Evolutionary conservation across 768 basidiomycete genomes (phyloP), one percentile per base, ranked within the genome.

Genomic region (Lactarius deliciosus): DNA sequence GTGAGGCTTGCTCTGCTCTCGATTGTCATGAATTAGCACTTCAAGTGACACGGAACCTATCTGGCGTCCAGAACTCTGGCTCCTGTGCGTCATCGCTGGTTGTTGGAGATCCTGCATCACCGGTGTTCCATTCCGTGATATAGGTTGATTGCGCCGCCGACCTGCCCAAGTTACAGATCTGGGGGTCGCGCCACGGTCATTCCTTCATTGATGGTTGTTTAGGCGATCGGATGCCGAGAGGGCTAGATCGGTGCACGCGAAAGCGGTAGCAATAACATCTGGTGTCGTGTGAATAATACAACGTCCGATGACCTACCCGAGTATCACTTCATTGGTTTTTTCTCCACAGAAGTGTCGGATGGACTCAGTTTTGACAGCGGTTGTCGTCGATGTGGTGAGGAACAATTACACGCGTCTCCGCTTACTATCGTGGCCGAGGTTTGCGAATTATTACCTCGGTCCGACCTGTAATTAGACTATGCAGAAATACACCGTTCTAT

Each of bases 401-500:
- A 25, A 5, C 50, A 13, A 22, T 5, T 18, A 50, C 47, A 50
- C 47, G 47, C 47, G 50, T 53, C 50, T 25, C 25, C 47, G 47
- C n/a, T 47, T 32, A 32, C 32, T 47, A 18, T 13, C 9, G 22
- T 22, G 50, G 5, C 50, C 25, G 10, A 11, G 50, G 25, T 53
- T 53, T 53, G 25, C 25, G 20, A 13, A 32, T 30, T 30, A 57
- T 57, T 36, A 41, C 38, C 58, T 25, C 53, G n/a, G 54, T 60
- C 64, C 53, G 60, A 47, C 58, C 30, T 28, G 50, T 32, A 47
- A 69, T 69, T 69, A 69, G 56, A 64, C 32, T 58, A 60, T 64
- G 59, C 43, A 65, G 47, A 55, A 63, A 63, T 69, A 69, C 64
- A 65, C 58, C 68, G 68, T 60, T 64, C 63, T 69, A 65, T 56